Base-by-base conservation (phyloP, 2,329 filamentous ascomycete species). In the Penicillium thymicola region DNA sequence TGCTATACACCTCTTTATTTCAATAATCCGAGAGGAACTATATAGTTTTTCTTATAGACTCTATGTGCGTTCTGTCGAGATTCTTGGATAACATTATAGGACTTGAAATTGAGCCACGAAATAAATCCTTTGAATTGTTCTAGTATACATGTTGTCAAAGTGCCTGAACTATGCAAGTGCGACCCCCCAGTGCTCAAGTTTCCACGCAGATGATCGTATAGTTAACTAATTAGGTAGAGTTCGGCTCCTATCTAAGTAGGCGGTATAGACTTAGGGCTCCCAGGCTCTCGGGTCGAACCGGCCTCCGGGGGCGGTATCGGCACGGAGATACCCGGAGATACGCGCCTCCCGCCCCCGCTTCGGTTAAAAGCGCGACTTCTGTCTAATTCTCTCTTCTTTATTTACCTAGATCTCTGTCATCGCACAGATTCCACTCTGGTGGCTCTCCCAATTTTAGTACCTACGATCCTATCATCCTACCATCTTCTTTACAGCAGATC, bases 11-110 rank as follows among this genome's bases (percentile, higher is more conserved):
- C 1, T 16, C 3, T n/a, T 28, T 5, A 11, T 5, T n/a, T 2
- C 16, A 10, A 10, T 4, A 18, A 37, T n/a, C 30, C 9, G 5
- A 1, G 0, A 5, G 1, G 11, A 14, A 13, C 3, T 0, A 32
- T 14, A 5, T 32, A 18, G 3, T 42, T 16, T 16, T 2, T 14
- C 6, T 14, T 11, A 5, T 30, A 30, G 9, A 30, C 1, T 18
- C 6, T 3, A 18, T 43, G 10, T 6, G 3, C 4, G 2, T 32
- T 2, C 30, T 13, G 30, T 14, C 30, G 11, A 14, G 11, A 6
- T 14, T 6, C 30, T 32, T 5, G 11, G 14, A 6, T 30, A 13
- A 13, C 5, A 13, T 6, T 13, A 13, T 5, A 14, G 13, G 5
- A 14, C 5, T 13, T 14, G 5, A 6, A 14, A 3, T 14, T 3